Base-by-base conservation (phyloP, 306 rosid species). In the Quercus gilva region DNA sequence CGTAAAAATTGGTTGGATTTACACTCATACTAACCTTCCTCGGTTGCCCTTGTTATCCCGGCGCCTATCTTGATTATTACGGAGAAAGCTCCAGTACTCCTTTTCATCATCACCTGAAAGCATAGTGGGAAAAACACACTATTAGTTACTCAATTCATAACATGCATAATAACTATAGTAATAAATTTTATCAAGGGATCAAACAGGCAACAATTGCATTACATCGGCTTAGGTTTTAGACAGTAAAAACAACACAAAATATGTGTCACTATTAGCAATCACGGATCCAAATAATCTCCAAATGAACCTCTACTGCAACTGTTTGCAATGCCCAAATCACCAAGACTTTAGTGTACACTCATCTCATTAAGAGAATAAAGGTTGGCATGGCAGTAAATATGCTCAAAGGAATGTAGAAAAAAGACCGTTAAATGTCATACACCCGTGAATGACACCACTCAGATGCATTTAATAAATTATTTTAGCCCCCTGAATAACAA, bases 11-110 rank as follows among this genome's bases (percentile, higher is more conserved):
- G 18, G 19, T 21, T 6, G 64, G 19, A 33, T 6, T 10, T 23
- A 41, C 23, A 26, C 1, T 57, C 59, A 73, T 49, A 76, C 91
- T 71, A 76, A 94, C 98, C 98, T 92, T 86, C 98, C 97, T 9
- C 91, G 84, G 78, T 84, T 65, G 25, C 85, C 76, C 86, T 83
- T 90, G 67, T 45, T 77, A 9, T 82, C 91, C 5, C 87, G 83
- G 80, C 18, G 84, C 63, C 76, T 90, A 18, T 86, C 97, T 80
- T 89, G 97, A 80, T 72, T 86, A 53, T 89, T 87, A 5, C 96
- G 94, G 84, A 92, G 91, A 4, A 76, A 82, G 72, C 74, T 78
- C 98, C 98, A 94, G 84, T 94, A 94, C 80, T 90, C 96, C 79
- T 69, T 94, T 81, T 94, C 98, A 7, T 91, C 93, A 74, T 92